Percentiles rank a stretch among this genome's conserved stretches.
Conservation (phyloP, 306 rosid genomes). For the Luffa aegyptiaca region DNA sequence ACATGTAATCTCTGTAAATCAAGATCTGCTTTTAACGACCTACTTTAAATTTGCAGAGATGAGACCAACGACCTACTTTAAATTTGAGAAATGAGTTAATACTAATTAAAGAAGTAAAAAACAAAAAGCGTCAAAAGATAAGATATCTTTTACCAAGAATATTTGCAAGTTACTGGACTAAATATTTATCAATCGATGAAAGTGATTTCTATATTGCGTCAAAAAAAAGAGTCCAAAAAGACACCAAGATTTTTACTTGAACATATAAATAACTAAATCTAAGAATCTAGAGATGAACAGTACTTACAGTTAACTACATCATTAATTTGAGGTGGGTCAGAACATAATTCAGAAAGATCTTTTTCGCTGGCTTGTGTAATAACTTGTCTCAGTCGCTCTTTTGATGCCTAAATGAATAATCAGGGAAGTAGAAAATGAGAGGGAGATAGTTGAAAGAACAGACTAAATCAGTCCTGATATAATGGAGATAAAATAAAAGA, state of each 20-base stretch:
- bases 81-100: background rate
- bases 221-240: background rate
- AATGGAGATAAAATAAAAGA: background rate
- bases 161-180: background rate
- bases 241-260: background rate
- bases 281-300: background rate
- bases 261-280: background rate
- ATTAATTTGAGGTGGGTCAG: constrained; percentile 36
- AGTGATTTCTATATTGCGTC: background rate
- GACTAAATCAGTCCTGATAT: background rate
- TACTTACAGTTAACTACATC: constrained; percentile 40
- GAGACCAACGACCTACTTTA: background rate
- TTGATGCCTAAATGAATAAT: constrained; percentile 48
- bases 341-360: constrained; percentile 37
- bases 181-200: background rate
- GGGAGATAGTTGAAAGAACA: constrained; percentile 2
- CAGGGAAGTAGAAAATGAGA: constrained; percentile 17
- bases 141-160: background rate
- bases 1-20: background rate
- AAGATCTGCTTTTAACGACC: background rate
- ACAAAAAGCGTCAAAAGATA: background rate
- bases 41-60: background rate
- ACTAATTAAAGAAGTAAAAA: background rate
- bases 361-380: constrained; percentile 67
- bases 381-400: constrained; percentile 64